Evolutionary conservation across 495 filamentous ascomycete species (phyloP).

Genomic region (Sphaerosporella brunnea): DNA sequence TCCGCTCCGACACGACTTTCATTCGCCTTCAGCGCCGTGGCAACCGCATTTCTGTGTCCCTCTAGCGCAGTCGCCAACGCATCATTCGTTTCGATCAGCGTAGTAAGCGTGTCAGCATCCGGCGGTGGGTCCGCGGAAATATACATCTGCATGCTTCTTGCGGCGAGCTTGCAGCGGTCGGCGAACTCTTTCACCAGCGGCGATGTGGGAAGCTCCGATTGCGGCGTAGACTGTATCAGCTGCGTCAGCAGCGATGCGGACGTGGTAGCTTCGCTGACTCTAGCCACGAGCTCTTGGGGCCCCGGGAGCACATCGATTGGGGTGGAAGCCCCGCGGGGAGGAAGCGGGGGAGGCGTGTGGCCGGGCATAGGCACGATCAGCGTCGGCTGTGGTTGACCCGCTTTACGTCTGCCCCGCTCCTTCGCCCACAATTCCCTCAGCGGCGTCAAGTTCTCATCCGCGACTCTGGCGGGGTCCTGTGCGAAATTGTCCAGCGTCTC

Average conservation of each 20-base stretch:
- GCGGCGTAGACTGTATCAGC: slow-evolving; percentile 65
- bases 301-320: slow-evolving; percentile 42
- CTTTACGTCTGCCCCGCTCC: slow-evolving; percentile 38
- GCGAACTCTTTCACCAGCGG: slow-evolving; percentile 86
- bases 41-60: slow-evolving; percentile 62
- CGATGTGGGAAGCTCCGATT: slow-evolving; percentile 53
- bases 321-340: slow-evolving; percentile 26
- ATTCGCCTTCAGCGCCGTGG: slow-evolving; percentile 44
- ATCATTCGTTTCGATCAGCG: slow-evolving; percentile 87
- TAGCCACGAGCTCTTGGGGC: slow-evolving; percentile 60
- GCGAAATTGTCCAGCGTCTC: slow-evolving; percentile 71
- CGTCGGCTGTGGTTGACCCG: background rate
- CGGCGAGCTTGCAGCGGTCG: slow-evolving; percentile 66
- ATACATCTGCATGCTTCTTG: slow-evolving; percentile 61
- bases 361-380: background rate
- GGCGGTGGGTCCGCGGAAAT: slow-evolving; percentile 52
- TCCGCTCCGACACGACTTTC: background rate
- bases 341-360: background rate
- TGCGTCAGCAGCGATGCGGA: slow-evolving; percentile 81
- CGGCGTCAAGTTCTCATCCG: slow-evolving; percentile 50
- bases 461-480: slow-evolving; percentile 35
- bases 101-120: slow-evolving; percentile 83
- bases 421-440: slow-evolving; percentile 76
- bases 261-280: slow-evolving; percentile 76
- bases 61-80: slow-evolving; percentile 58